A percentile compares a stretch with the other conserved stretches of the same genome.
These are phyloP conservation scores for Ceratocystis eucalypticola DNA, from an alignment of 2,329 filamentous ascomycete species.

Conservation along the genomic window DNA sequence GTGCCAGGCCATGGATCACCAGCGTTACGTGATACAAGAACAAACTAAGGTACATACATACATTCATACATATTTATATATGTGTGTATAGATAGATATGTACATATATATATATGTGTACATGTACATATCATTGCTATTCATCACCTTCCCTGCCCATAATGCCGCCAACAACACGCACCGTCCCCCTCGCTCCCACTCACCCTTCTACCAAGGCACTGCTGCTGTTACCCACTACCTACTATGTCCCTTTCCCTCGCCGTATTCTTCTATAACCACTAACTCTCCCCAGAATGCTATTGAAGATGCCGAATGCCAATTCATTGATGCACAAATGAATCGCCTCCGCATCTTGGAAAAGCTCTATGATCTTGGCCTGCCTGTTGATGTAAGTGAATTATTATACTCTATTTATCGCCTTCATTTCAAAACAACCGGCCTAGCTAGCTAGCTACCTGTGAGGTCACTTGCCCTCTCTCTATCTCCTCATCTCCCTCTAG, in stretches of 20 bases:
- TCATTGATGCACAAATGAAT: conserved; percentile 34
- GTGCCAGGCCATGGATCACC: conserved; percentile 16
- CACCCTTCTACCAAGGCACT: too few species aligned
- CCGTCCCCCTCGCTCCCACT: too few species aligned
- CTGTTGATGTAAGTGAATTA: conserved; percentile 35
- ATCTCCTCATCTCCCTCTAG: conserved; percentile 8
- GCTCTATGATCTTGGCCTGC: conserved; percentile 32
- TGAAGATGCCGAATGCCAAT: conserved; percentile 30
- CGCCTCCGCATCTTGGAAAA: conserved; percentile 34
- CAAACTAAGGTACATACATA: conserved; percentile 21
- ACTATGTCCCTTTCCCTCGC: background rate
- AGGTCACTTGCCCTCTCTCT: background rate
- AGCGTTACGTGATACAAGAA: conserved; percentile 16
- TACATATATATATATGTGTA: too few species aligned
- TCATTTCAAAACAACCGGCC: too few species aligned
- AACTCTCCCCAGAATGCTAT: conserved; percentile 26
- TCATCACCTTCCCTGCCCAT: too few species aligned
- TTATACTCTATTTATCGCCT: too few species aligned
- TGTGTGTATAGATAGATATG: background rate
- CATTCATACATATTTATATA: background rate
- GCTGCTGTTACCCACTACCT: background rate
- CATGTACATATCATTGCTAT: too few species aligned
- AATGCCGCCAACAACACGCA: too few species aligned
- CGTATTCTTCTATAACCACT: background rate
- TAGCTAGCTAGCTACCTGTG: too few species aligned